Evolutionary conservation across 345 rosid species (phyloP), one percentile per base, ranked within the genome.

Genomic region (Fremontodendron californicum): DNA sequence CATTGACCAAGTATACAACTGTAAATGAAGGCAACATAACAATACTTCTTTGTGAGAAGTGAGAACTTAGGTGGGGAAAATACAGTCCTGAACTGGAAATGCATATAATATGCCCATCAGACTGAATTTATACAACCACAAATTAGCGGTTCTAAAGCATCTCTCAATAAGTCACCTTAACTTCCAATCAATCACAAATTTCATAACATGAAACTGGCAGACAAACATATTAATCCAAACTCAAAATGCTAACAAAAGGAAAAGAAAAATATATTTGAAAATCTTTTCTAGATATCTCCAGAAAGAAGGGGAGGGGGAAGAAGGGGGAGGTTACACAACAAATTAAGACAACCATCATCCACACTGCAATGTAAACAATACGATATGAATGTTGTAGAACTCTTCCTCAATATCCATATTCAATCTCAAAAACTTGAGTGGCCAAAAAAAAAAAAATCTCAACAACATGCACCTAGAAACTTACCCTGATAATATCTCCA

Each of bases 401-500:
- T 29, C 18, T 29, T 62, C 39, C 67, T 12, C 9, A 6, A 16
- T 62, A 31, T 61, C 66, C 9, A 29, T 61, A 31, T 31, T 15
- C 67, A 62, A 33, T 31, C 42, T 62, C 42, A 31, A 33, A 2
- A 2, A 65, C 46, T 48, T 70, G 29, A 67, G 35, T 6, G 55
- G 29, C 12, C 13, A 13, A 6, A 52, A 19, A 52, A 52, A 15
- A 46, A 43, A 37, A 21, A 33, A 71, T 9, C 7, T 33, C 29
- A 46, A 49, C 21, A 68, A 68, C 61, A 51, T 5, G n/a, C 43
- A 71, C 25, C 58, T 70, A 16, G 42, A 70, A 55, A 88, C 91
- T 87, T 85, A 96, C 99, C 92, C 85, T 90, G 77, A 96, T 82
- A 84, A 96, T 84, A 75, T 96, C 99, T 86, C 99, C 98, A 82